Base-by-base conservation (phyloP, 148 eudicot species). In the Cornus suecica region DNA sequence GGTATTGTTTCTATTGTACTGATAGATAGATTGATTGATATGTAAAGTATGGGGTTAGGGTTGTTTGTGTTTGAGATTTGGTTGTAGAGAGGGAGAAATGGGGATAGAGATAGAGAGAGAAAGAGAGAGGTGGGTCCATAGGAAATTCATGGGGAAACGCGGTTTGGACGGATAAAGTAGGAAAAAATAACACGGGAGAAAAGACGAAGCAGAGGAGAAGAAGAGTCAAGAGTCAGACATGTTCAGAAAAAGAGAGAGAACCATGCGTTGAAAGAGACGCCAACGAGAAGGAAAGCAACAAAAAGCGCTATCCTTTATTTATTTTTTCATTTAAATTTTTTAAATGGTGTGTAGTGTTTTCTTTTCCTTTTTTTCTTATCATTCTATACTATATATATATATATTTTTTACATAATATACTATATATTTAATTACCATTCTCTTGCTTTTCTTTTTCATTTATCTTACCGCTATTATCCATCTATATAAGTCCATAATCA, bases 111-210 rank as follows among this genome's bases (percentile, higher is more conserved):
- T 14, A 4, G 37, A 20, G 20, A 58, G 68, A 56, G 30, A 42
- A 32, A n/a, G n/a, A n/a, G 54, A 51, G 74, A 51, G 4, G 64
- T 18, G 54, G 42, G 75, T 18, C 64, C 75, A 56, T 27, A 9
- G 42, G 48, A 58, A 72, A 72, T 42, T 20, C 24, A 61, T 28
- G 14, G 75, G 48, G 30, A 70, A 62, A 72, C 75, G 75, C 75
- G 75, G 75, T 56, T 72, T 56, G 65, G 30, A 48, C 58, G 66
- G 54, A 51, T 26, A 25, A 52, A 27, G 10, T 27, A 30, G 3
- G 42, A 29, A 66, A 65, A 66, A 48, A 48, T 0, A 48, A 48
- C 54, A 18, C 54, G 54, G 54, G 54, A 48, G 54, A 48, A 48
- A 48, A 48, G 54, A 14, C 18, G 20, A 48, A 11, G 54, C 15